A percentile compares a stretch with the other conserved stretches of the same genome.
Evolutionary conservation across 257 asterid species (phyloP).

Genomic region (Paulownia fortunei): DNA sequence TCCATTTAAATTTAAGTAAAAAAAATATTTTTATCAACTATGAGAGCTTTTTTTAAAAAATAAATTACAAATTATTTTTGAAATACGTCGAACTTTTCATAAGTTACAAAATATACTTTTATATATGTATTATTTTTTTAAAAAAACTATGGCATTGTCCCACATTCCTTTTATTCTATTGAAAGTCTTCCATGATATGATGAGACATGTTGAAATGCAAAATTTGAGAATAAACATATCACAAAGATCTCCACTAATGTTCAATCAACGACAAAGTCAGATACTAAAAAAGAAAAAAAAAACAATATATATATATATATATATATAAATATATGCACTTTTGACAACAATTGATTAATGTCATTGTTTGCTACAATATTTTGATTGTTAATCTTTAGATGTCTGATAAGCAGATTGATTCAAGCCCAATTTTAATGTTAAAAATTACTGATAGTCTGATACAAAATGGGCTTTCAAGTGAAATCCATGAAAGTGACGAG

Average conservation of each 20-base stretch:
- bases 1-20: neutral
- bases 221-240: constrained; percentile 19
- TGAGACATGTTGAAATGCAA: constrained; percentile 30
- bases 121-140: neutral
- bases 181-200: constrained; percentile 24
- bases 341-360: neutral
- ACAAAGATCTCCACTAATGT: constrained; percentile 41
- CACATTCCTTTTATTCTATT: constrained; percentile 24
- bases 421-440: neutral
- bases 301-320: neutral
- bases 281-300: neutral
- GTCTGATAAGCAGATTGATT: neutral
- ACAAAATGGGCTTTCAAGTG: neutral
- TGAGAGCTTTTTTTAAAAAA: neutral
- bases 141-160: constrained; percentile 10
- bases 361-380: neutral
- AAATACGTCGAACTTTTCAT: no score
- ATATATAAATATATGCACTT: neutral
- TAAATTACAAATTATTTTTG: neutral
- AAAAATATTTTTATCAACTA: neutral
- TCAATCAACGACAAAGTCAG: constrained; percentile 36
- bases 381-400: neutral
- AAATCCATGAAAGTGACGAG: no score
- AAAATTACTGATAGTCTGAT: neutral
- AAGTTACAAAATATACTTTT: neutral